These are phyloP conservation scores for Boletellus dicymbophilus DNA, from an alignment of 1,284 basidiomycete species.

Conservation along the genomic window DNA sequence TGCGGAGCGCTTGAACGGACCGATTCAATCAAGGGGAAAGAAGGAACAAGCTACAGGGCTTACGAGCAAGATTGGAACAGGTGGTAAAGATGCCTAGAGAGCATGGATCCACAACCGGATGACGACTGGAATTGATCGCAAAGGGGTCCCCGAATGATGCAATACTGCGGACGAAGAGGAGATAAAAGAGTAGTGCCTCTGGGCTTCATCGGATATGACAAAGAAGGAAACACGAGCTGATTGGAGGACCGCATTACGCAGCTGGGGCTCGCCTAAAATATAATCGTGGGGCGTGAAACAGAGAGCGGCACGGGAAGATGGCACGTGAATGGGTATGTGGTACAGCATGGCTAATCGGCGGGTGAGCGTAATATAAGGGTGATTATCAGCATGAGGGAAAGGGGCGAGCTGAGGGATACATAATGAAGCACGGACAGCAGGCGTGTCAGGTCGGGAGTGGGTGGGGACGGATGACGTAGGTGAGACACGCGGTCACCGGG, in stretches of 20 bases:
- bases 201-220: no score
- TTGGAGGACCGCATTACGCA: neutral
- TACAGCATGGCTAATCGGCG: no score
- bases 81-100: conserved; percentile 14
- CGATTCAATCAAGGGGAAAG: no score
- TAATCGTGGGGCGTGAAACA: no score
- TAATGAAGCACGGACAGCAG: conserved; percentile 21
- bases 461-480: conserved; percentile 15
- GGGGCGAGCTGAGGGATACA: conserved; percentile 16
- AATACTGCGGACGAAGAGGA: neutral
- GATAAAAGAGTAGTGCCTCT: neutral
- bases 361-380: no score
- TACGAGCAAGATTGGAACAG: neutral
- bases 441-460: conserved; percentile 18
- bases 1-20: neutral
- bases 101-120: no score
- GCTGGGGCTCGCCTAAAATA: neutral
- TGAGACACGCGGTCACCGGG: conserved; percentile 1
- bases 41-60: no score
- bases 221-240: no score
- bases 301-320: no score
- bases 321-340: no score
- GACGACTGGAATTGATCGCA: no score
- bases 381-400: conserved; percentile 1
- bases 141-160: neutral